These are phyloP conservation scores for Sclerotinia glacialis DNA, from an alignment of 2,329 filamentous ascomycete genomes.

Conservation along the genomic window DNA sequence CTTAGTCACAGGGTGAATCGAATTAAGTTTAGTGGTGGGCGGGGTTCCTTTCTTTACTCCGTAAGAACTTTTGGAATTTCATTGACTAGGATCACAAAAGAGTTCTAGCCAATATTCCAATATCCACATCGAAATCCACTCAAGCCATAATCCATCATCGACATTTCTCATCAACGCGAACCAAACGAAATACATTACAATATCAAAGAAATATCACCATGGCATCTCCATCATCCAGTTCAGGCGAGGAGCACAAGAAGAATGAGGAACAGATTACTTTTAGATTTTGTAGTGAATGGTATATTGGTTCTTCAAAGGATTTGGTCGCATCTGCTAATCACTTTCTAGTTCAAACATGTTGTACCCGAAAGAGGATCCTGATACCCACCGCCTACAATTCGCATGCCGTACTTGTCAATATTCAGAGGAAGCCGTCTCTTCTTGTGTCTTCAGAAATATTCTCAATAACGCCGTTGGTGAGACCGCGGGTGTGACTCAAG, in stretches of 20 bases:
- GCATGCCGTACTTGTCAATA: constrained; percentile 95
- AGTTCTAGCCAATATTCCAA: constrained; percentile 6
- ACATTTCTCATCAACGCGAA: constrained; percentile 15
- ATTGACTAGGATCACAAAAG: background rate
- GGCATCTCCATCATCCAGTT: constrained; percentile 56
- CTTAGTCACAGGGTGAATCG: constrained; percentile 17
- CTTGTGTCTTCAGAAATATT: constrained; percentile 93
- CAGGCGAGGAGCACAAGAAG: constrained; percentile 45
- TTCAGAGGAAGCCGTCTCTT: constrained; percentile 78
- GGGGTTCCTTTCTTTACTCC: constrained; percentile 10
- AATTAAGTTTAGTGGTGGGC: constrained; percentile 11
- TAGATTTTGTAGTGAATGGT: constrained; percentile 97
- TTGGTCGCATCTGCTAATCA: constrained; percentile 29
- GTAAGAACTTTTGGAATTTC: background rate
- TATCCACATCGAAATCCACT: constrained; percentile 17
- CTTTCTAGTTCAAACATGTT: constrained; percentile 81
- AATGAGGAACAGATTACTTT: constrained; percentile 83
- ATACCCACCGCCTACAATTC: constrained; percentile 82
- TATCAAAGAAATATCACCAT: constrained; percentile 40
- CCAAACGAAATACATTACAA: background rate
- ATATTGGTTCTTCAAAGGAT: constrained; percentile 26
- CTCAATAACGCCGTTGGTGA: constrained; percentile 89
- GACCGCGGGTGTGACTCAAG: constrained; percentile 94
- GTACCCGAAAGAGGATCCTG: constrained; percentile 91
- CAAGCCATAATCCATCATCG: constrained; percentile 10